Evolutionary conservation across 129 eudicot species (phyloP), one percentile per base, ranked within the genome.

Genomic region (Heracleum sosnowskyi): DNA sequence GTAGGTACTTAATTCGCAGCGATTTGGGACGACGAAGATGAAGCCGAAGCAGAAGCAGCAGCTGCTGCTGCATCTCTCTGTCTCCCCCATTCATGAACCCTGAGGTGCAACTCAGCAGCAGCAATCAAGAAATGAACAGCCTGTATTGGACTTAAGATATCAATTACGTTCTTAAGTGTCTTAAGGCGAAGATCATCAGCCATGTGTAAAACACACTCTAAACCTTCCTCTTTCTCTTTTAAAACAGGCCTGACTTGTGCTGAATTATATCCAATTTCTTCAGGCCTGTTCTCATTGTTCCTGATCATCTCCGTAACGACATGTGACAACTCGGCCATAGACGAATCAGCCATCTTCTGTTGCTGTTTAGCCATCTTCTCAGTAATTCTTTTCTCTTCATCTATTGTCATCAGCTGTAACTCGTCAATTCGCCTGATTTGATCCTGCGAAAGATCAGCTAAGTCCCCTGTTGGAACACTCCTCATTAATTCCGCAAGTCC

Each of bases 51-150:
- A 15, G 47, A 2, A 1, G 24, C 12, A 24, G 29, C 64, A 53
- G 62, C 63, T 1, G 63, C 39, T 1, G 64, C 39, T 2, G 42
- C 89, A 46, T 88, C 90, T 70, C 55, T 74, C 73, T 75, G 78
- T 76, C 31, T 80, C 3, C 92, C 92, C 90, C 92, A 88, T 10
- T 88, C 90, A 66, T 88, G 92, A 22, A 86, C 34, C 82, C 86
- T 86, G 35, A 86, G 39, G 73, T 86, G 92, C 70, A 88, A 70
- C 66, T 84, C 88, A 36, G 90, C 90, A 46, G 92, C 90, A 75
- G 90, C 88, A 66, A 88, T 82, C 83, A 88, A 74, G 86, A 86
- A 88, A 79, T 86, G 86, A 63, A 86, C 83, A 33, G 77, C 83
- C 69, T 88, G 92, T 2, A 55, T 60, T 18, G 86, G 88, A 26